These are phyloP conservation scores for Westerdykella sp. DNA, from an alignment of 2,329 filamentous ascomycete species.

Conservation along the genomic window DNA sequence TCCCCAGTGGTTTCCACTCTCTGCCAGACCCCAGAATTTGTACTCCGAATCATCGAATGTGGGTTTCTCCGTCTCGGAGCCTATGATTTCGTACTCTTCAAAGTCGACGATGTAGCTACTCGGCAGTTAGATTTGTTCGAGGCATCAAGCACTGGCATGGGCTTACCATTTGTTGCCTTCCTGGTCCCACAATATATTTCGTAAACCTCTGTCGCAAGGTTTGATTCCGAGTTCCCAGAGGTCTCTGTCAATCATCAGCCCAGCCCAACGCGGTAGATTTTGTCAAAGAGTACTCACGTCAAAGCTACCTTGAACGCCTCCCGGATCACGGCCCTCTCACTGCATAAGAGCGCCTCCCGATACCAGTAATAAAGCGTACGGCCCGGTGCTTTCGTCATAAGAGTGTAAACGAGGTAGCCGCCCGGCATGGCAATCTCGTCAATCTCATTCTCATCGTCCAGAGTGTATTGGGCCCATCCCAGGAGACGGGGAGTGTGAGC, in stretches of 20 bases:
- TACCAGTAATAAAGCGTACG: conserved; percentile 1
- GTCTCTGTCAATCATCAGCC: not conserved
- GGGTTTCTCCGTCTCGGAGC: not conserved
- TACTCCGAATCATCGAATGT: too few species aligned
- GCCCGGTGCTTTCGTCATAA: conserved; percentile 11
- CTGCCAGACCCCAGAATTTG: too few species aligned
- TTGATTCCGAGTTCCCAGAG: conserved; percentile 2
- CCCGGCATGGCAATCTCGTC: conserved; percentile 4
- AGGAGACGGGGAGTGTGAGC: conserved; percentile 3
- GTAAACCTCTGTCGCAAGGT: conserved; percentile 1
- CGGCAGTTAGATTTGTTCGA: not conserved
- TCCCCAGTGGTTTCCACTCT: too few species aligned
- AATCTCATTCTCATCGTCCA: not conserved
- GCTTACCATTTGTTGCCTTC: conserved; percentile 8
- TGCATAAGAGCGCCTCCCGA: not conserved
- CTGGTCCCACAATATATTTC: conserved; percentile 8
- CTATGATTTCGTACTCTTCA: conserved; percentile 1
- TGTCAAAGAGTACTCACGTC: conserved; percentile 3
- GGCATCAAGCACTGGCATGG: not conserved
- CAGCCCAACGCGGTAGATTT: not conserved
- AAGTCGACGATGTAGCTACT: conserved; percentile 9
- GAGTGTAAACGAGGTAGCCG: conserved; percentile 5
- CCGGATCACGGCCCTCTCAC: conserved; percentile 5
- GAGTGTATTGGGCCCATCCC: not conserved
- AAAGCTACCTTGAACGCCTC: conserved; percentile 8